Evolutionary conservation across 345 rosid genomes (phyloP).

Genomic region (Melaleuca alternifolia): DNA sequence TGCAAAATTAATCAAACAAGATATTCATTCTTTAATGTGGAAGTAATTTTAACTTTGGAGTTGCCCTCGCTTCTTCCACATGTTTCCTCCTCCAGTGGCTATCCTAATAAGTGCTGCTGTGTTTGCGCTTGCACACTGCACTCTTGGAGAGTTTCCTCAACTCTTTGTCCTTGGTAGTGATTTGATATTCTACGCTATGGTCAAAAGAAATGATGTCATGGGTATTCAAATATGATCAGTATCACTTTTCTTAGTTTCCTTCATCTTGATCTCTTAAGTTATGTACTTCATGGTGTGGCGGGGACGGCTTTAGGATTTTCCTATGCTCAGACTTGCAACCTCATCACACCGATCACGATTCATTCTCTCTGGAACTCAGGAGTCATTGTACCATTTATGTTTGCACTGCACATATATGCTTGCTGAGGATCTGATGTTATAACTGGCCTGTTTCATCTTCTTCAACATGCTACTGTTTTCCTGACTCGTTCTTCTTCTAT

Average conservation of each 20-base stretch:
- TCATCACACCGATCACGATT: constrained; percentile 63
- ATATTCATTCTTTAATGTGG: background rate
- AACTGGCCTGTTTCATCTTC: background rate
- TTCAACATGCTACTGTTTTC: background rate
- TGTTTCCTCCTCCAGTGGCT: constrained; percentile 89
- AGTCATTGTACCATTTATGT: constrained; percentile 39
- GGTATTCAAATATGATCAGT: background rate
- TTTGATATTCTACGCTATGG: background rate
- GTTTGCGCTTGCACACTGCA: constrained; percentile 84
- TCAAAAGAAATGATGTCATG: background rate
- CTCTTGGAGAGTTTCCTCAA: constrained; percentile 92
- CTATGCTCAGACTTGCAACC: constrained; percentile 89
- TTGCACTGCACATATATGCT: background rate
- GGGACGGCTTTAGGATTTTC: constrained; percentile 71
- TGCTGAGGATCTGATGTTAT: background rate
- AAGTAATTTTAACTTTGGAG: background rate
- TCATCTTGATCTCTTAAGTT: background rate
- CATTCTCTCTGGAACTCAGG: constrained; percentile 91
- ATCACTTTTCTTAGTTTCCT: background rate
- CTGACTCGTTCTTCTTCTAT: background rate
- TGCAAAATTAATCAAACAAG: background rate
- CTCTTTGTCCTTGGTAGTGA: constrained; percentile 60
- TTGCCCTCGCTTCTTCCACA: constrained; percentile 4
- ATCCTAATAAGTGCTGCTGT: constrained; percentile 78
- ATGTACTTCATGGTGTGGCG: constrained; percentile 2